Percentiles rank a stretch among this genome's conserved stretches.
Conservation (phyloP, 768 basidiomycete species). For the Exidia glandulosa region DNA sequence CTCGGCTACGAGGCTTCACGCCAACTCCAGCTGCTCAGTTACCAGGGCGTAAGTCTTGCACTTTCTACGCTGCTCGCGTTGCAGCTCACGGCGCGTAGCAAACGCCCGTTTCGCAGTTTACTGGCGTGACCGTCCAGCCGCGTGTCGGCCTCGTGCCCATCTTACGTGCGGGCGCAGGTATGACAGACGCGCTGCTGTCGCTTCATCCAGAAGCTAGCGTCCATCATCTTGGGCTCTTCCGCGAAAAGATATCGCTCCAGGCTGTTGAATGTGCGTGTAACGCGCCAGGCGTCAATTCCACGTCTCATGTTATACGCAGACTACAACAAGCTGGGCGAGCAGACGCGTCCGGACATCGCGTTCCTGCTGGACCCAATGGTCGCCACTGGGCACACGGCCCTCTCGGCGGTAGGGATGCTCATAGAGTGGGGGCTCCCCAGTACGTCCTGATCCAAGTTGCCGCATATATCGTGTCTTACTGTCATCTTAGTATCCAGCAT, state of each 20-base stretch:
- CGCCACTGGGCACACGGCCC: constrained; percentile 88
- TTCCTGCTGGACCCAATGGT: constrained; percentile 86
- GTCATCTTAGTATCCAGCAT: not conserved
- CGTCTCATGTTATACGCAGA: constrained; percentile 33
- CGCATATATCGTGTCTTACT: not conserved
- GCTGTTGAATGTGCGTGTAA: constrained; percentile 71
- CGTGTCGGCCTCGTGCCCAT: constrained; percentile 83
- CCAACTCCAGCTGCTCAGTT: constrained; percentile 47
- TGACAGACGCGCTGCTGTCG: constrained; percentile 78
- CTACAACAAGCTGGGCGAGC: constrained; percentile 78
- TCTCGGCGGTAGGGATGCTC: constrained; percentile 80
- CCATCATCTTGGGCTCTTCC: constrained; percentile 82
- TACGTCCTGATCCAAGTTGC: constrained; percentile 20
- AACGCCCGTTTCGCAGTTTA: constrained; percentile 73
- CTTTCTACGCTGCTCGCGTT: not conserved
- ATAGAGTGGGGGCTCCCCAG: constrained; percentile 71
- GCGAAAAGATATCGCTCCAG: constrained; percentile 78
- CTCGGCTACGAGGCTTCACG: constrained; percentile 78
- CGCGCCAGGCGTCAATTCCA: not conserved
- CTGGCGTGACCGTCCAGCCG: constrained; percentile 62
- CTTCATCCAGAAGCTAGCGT: constrained; percentile 85
- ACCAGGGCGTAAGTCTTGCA: constrained; percentile 47
- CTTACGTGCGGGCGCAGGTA: constrained; percentile 84
- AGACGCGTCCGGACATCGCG: constrained; percentile 68
- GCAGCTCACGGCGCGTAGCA: constrained; percentile 29